Percentiles rank a stretch among this genome's conserved stretches.
These are phyloP conservation scores for Mollisiaceae sp. DNA, from an alignment of 2,329 filamentous ascomycete genomes.

Conservation along the genomic window DNA sequence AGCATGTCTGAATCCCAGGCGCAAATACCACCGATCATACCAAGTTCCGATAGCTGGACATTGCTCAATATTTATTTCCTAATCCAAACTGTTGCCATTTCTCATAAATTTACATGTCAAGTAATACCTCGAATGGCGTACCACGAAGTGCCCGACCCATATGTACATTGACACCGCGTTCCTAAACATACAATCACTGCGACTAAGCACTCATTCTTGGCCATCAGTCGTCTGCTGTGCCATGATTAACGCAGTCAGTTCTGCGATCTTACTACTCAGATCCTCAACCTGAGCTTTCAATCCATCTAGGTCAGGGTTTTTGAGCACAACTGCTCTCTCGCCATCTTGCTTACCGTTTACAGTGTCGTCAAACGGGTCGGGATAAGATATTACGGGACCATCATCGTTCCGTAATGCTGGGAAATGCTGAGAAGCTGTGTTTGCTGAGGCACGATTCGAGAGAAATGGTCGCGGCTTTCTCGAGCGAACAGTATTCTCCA, in stretches of 20 bases:
- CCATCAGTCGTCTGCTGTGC: constrained; percentile 52
- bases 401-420: constrained; percentile 17
- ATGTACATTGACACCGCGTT: constrained; percentile 2
- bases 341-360: constrained; percentile 24
- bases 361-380: constrained; percentile 12
- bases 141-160: background rate
- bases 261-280: constrained; percentile 62
- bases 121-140: background rate
- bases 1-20: too few relatives aligned
- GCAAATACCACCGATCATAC: too few relatives aligned
- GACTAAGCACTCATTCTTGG: constrained; percentile 14
- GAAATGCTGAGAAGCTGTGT: constrained; percentile 29
- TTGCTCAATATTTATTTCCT: background rate
- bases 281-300: constrained; percentile 59
- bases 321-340: constrained; percentile 14
- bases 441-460: constrained; percentile 28
- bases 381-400: constrained; percentile 19
- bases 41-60: too few relatives aligned
- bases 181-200: background rate
- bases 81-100: constrained; percentile 2
- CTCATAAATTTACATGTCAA: constrained; percentile 5
- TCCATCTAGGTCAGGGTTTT: constrained; percentile 21
- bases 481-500: constrained; percentile 6
- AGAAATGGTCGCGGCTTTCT: constrained; percentile 34
- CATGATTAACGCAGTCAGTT: constrained; percentile 58